Evolutionary conservation across 148 eudicot species (phyloP), one percentile per base, ranked within the genome.

Genomic region (Polygonum maritimum): DNA sequence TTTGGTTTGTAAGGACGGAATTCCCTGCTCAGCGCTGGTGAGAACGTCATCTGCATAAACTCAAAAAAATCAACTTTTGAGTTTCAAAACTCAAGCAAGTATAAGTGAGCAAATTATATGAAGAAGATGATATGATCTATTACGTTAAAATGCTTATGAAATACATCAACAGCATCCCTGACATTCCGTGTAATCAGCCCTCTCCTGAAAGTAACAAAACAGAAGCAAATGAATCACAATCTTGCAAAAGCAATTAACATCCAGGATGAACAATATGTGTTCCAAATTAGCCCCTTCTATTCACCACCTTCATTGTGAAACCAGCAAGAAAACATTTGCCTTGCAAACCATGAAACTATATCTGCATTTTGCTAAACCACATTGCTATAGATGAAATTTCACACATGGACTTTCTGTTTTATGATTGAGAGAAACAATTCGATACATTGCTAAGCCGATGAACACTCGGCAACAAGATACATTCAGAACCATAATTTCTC

Each of bases 151-250:
- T 86, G 86, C 75, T 33, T 70, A 75, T 94, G 98, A 85, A 94
- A 94, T 81, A 92, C 74, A 79, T 94, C 97, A 83, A 92, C 97
- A 58, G 93, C 88, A 73, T 80, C 78, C 86, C 90, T 94, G 76
- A 92, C 96, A 90, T 94, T 94, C 80, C 98, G 90, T 63, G 98
- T 94, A 73, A 94, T 94, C 75, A 94, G 80, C 81, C 98, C 98
- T 84, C 93, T 89, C 86, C 98, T 94, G 93, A 77, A 38, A 41
- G 31, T 26, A 26, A 26, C 31, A 70, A 78, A 73, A 39, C 60
- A 44, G 5, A 41, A 71, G 4, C 72, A 69, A 35, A 11, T n/a
- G 11, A 39, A 69, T 69, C 8, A 69, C 40, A 69, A 11, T 2
- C 3, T 13, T 67, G 40, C 72, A 69, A 33, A 33, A n/a, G 18